Evolutionary conservation across 257 asterid genomes (phyloP).

Genomic region (Fraxinus americana): DNA sequence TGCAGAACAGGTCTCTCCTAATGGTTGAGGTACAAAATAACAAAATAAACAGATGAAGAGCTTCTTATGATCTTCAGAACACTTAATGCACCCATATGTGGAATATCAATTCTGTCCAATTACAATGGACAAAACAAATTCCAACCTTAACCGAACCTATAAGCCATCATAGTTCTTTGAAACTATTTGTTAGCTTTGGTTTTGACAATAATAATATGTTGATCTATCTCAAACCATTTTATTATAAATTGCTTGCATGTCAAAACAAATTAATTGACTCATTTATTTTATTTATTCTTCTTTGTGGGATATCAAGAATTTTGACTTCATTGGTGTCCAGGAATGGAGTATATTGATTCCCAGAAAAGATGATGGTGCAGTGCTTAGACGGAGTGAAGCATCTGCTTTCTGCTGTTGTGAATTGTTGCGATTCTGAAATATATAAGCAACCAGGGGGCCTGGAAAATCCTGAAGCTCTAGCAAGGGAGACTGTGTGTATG

Average conservation of each 20-base stretch:
- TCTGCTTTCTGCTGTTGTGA: constrained; percentile 52
- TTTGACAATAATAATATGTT: background rate
- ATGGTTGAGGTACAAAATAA: background rate
- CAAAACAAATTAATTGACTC: background rate
- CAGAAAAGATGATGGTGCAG: constrained; percentile 66
- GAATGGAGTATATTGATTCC: constrained; percentile 48
- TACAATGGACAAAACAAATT: background rate
- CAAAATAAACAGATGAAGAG: background rate
- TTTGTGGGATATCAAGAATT: constrained; percentile 7
- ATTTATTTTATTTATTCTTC: background rate
- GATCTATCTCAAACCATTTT: constrained; percentile 13
- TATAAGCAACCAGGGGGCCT: constrained; percentile 66
- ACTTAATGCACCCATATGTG: background rate
- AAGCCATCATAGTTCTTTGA: background rate
- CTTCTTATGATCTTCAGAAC: background rate
- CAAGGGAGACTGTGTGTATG: constrained; percentile 67
- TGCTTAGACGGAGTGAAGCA: constrained; percentile 62
- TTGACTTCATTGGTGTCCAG: constrained; percentile 30
- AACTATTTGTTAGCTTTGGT: background rate
- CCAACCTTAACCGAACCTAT: background rate
- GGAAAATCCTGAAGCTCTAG: constrained; percentile 68
- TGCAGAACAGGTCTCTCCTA: background rate
- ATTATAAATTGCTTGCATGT: constrained; percentile 12
- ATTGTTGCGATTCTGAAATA: constrained; percentile 63
- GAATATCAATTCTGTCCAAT: background rate